Evolutionary conservation across 1,284 basidiomycete genomes (phyloP).

Genomic region (Cryptococcus maquisensis): DNA sequence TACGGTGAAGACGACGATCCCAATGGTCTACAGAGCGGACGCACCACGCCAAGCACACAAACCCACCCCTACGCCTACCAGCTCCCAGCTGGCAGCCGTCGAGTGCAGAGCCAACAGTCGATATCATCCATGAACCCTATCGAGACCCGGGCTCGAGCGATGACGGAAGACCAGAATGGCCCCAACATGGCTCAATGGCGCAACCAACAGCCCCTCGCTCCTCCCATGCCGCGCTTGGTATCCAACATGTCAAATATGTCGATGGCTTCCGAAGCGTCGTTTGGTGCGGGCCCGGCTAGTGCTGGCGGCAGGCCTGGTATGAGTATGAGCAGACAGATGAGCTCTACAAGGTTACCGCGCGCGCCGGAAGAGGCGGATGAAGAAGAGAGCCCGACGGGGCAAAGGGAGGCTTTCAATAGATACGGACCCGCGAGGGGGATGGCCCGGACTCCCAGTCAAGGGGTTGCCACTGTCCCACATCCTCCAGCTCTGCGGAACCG

Average conservation of each 20-base stretch:
- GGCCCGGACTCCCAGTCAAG: conserved; percentile 33
- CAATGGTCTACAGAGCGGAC: conserved; percentile 25
- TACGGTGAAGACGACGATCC: conserved; percentile 31
- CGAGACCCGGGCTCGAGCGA: conserved; percentile 55
- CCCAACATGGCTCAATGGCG: conserved; percentile 65
- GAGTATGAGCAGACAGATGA: conserved; percentile 10
- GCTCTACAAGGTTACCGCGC: conserved; percentile 24
- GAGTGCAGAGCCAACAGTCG: conserved; percentile 56
- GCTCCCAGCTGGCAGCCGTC: conserved; percentile 50
- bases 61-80: conserved; percentile 23
- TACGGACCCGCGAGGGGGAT: conserved; percentile 33
- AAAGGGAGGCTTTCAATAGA: conserved; percentile 13
- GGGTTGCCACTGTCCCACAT: conserved; percentile 19
- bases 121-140: conserved; percentile 58
- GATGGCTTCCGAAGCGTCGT: conserved; percentile 37
- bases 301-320: too few relatives aligned
- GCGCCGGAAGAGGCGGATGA: conserved; percentile 20
- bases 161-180: conserved; percentile 67
- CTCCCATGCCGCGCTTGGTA: conserved; percentile 35
- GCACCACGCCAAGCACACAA: conserved; percentile 53
- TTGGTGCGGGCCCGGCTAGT: conserved; percentile 13
- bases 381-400: conserved; percentile 16
- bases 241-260: conserved; percentile 35
- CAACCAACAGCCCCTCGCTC: conserved; percentile 53
- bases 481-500: conserved; percentile 47